Conservation (phyloP, 768 basidiomycete genomes). For the Holtermanniella nyarrowii region DNA sequence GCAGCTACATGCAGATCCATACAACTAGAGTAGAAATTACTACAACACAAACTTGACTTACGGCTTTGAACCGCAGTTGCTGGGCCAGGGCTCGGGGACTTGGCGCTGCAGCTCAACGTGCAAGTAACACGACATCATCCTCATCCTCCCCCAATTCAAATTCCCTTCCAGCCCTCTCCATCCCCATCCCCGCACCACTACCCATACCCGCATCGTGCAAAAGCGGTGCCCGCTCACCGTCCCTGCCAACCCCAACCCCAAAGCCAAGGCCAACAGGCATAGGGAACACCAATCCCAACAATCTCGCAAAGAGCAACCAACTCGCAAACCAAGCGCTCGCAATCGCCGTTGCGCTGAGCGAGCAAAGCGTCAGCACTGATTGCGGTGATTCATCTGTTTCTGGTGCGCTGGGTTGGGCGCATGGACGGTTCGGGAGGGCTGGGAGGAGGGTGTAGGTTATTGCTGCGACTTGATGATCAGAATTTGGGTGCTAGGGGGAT, state of each 20-base stretch:
- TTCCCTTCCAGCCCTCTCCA: conserved; percentile 21
- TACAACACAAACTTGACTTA: too few species aligned
- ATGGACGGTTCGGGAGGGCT: conserved; percentile 20
- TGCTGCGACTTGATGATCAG: conserved; percentile 15
- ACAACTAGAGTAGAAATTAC: too few species aligned
- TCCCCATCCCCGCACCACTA: not conserved
- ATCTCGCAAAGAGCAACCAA: conserved; percentile 20
- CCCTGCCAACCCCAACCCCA: not conserved
- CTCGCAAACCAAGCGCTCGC: conserved; percentile 19
- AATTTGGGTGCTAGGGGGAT: not conserved
- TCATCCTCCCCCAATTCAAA: conserved; percentile 26
- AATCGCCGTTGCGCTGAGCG: conserved; percentile 13
- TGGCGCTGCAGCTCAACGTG: too few species aligned
- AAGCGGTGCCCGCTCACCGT: not conserved
- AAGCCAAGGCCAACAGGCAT: conserved; percentile 7
- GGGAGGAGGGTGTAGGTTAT: conserved; percentile 30
- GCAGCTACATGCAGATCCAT: too few species aligned
- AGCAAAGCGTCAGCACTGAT: conserved; percentile 9
- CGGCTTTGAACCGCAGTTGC: too few species aligned
- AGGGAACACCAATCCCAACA: conserved; percentile 26
- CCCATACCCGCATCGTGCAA: not conserved
- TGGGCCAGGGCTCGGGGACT: too few species aligned
- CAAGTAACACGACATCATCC: too few species aligned
- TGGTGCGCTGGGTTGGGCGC: conserved; percentile 18
- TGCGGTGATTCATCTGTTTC: conserved; percentile 1